Evolutionary conservation across 306 rosid species (phyloP), one percentile per base, ranked within the genome.

Genomic region (Senna siamea): DNA sequence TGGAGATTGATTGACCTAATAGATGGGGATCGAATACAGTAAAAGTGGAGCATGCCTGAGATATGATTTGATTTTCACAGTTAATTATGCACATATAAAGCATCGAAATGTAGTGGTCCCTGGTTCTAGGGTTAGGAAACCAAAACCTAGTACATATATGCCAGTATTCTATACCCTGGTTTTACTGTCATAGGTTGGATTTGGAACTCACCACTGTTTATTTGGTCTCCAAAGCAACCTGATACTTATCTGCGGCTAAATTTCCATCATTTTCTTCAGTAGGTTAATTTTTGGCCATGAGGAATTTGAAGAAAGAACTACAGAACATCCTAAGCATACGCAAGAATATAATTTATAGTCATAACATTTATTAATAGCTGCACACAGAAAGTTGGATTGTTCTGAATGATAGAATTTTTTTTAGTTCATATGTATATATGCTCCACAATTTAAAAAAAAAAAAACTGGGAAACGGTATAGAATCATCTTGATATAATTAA

Each of bases 21-120:
- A 26, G 17, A 80, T 38, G 79, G 34, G 34, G 57, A 62, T 65
- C 52, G 55, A 60, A 75, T 66, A 74, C 9, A 65, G 82, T 52
- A 81, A 68, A 74, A 71, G 85, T 66, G 81, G 84, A 81, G 88
- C 89, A 88, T 88, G 93, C 89, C 68, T 82, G 70, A 69, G 82
- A 90, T 90, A 76, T 78, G 63, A 82, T 84, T 87, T 81, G 82
- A 77, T 56, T 83, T 79, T 80, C 89, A 82, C 90, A 68, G 57
- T 74, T 75, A 80, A 66, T 78, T 64, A 79, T 80, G 90, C 83
- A 80, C 78, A 74, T 81, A 67, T 85, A 75, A 79, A 83, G 79
- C 78, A 75, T 72, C 78, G 77, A 75, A 83, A 62, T 51, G 47
- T 14, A 34, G 96, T 90, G 92, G 90, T 87, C 96, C 95, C 86